Percentiles rank a stretch among this genome's conserved stretches.
Evolutionary conservation across 2,329 filamentous ascomycete species (phyloP).

Genomic region (Fusarium nygamai): DNA sequence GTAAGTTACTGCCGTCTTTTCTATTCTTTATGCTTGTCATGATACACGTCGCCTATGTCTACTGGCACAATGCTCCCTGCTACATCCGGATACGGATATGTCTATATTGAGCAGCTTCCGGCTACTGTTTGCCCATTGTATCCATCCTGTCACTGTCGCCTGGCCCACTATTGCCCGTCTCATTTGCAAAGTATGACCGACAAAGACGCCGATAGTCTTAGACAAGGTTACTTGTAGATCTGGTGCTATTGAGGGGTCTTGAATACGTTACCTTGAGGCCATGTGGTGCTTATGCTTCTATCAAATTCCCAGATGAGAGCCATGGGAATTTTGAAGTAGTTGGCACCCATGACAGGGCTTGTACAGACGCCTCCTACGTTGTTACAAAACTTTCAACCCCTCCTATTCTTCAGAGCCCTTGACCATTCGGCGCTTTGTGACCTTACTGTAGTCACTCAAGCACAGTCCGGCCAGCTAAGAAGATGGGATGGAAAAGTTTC

Average conservation of each 20-base stretch:
- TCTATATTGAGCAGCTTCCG: conserved; percentile 17
- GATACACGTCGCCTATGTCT: conserved; percentile 1
- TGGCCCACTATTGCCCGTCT: conserved; percentile 47
- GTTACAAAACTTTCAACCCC: neutral
- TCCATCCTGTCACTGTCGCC: conserved; percentile 20
- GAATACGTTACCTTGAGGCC: conserved; percentile 6
- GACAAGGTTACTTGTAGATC: conserved; percentile 40
- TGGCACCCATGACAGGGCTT: conserved; percentile 5
- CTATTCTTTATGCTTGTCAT: conserved; percentile 19
- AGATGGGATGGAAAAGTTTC: conserved; percentile 53
- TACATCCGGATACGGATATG: conserved; percentile 16
- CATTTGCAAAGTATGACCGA: conserved; percentile 50
- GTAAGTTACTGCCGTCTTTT: conserved; percentile 57
- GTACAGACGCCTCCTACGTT: neutral
- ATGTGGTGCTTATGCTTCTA: conserved; percentile 8
- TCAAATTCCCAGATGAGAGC: neutral
- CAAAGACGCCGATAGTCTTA: conserved; percentile 50
- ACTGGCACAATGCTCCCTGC: neutral
- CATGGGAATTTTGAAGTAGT: neutral
- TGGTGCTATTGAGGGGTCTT: conserved; percentile 34
- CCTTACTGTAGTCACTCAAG: neutral
- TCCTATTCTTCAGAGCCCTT: neutral
- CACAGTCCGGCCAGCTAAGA: conserved; percentile 15
- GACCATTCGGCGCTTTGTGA: conserved; percentile 4
- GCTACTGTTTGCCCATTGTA: conserved; percentile 12